Conservation (phyloP, 1,284 basidiomycete species). For the Leucoagaricus sp. region DNA sequence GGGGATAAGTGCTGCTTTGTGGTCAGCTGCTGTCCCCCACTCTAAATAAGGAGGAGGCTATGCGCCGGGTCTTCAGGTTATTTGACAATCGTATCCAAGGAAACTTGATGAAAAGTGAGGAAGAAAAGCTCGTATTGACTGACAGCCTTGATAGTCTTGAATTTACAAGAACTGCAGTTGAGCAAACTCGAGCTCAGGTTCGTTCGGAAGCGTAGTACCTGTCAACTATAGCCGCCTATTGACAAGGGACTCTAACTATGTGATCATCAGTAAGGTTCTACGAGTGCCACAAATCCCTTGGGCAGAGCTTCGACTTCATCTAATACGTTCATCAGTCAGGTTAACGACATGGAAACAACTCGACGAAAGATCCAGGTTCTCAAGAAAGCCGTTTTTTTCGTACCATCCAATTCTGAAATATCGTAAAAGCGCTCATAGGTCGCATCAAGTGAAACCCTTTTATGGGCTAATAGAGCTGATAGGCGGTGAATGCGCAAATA, state of each 20-base stretch:
- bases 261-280: too few relatives aligned
- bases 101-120: background rate
- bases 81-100: constrained; percentile 2
- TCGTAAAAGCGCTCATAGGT: too few relatives aligned
- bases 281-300: constrained; percentile 5
- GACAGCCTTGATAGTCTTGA: background rate
- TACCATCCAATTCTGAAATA: too few relatives aligned
- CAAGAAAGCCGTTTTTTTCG: background rate
- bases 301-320: background rate
- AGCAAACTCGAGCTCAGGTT: background rate
- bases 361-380: background rate
- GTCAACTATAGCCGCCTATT: too few relatives aligned
- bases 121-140: background rate
- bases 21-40: background rate
- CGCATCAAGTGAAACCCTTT: too few relatives aligned
- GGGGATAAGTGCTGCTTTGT: background rate
- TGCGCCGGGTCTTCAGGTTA: background rate
- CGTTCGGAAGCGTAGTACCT: background rate
- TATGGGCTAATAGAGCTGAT: too few relatives aligned
- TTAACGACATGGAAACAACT: background rate
- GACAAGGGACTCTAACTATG: background rate
- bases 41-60: background rate
- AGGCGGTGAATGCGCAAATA: too few relatives aligned
- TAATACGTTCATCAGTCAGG: background rate
- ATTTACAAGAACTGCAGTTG: background rate